phyloP scores from a whole-genome alignment of 2,329 filamentous ascomycete species.

The Sclerotinia minor region DNA sequence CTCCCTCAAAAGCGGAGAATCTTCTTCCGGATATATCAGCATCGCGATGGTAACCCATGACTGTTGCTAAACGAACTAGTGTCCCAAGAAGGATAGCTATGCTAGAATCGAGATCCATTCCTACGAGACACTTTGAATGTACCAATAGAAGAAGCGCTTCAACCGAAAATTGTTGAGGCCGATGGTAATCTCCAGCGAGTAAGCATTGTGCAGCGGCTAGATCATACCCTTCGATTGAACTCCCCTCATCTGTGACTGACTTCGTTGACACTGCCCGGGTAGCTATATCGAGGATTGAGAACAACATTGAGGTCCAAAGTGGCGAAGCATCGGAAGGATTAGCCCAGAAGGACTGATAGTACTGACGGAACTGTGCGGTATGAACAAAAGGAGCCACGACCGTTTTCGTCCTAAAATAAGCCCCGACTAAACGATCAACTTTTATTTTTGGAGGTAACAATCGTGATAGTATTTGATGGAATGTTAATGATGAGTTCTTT shows the following conservation, averaged over 20 bases:
- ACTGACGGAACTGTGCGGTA: conserved; percentile 32
- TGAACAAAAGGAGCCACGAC: conserved; percentile 33
- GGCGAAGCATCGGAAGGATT: conserved; percentile 26
- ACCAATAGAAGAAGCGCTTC: conserved; percentile 53
- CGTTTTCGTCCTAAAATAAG: conserved; percentile 30
- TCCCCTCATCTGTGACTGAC: not conserved
- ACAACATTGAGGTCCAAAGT: conserved; percentile 36
- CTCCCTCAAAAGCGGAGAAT: conserved; percentile 54
- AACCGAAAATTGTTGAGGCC: conserved; percentile 50
- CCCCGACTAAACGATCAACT: conserved; percentile 31
- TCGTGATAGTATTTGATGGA: conserved; percentile 29
- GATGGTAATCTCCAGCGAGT: conserved; percentile 51
- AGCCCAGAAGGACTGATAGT: conserved; percentile 33
- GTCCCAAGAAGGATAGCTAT: conserved; percentile 54
- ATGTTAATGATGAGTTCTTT: conserved; percentile 17
- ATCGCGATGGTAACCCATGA: conserved; percentile 61
- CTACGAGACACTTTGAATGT: conserved; percentile 52
- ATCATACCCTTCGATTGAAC: conserved; percentile 18
- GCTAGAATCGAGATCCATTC: conserved; percentile 52
- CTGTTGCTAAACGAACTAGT: conserved; percentile 54
- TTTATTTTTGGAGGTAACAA: conserved; percentile 31
- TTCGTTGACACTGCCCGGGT: conserved; percentile 20
- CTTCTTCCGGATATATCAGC: conserved; percentile 37
- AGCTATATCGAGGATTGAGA: conserved; percentile 33
- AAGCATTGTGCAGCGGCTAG: conserved; percentile 49